These are phyloP conservation scores for Penicillium angulare DNA, from an alignment of 495 filamentous ascomycete species.

Conservation along the genomic window DNA sequence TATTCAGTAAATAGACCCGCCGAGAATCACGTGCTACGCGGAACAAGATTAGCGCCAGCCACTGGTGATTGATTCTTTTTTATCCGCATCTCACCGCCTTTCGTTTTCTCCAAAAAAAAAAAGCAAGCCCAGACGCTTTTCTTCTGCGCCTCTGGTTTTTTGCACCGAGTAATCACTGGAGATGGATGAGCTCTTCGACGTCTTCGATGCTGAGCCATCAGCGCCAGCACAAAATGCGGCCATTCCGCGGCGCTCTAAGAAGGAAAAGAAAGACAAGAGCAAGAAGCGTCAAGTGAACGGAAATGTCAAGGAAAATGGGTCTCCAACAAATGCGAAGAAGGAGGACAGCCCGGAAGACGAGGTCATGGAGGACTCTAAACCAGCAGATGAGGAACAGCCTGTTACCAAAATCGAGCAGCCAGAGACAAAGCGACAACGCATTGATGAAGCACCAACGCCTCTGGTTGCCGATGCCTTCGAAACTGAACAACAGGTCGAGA, in stretches of 20 bases:
- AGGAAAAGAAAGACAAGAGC: conserved; percentile 51
- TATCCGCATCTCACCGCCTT: conserved; percentile 28
- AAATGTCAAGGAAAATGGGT: conserved; percentile 55
- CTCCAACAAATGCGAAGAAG: conserved; percentile 44
- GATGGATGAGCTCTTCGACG: conserved; percentile 84
- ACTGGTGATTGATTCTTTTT: neutral
- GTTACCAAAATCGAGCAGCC: conserved; percentile 41
- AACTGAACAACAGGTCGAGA: conserved; percentile 90
- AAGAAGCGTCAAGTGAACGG: conserved; percentile 86
- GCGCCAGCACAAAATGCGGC: conserved; percentile 28
- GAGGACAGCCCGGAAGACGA: conserved; percentile 30
- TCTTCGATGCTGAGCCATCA: conserved; percentile 70
- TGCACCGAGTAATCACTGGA: conserved; percentile 14
- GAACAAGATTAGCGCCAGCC: neutral
- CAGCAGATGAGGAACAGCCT: conserved; percentile 29
- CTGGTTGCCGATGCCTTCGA: conserved; percentile 92
- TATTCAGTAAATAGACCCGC: too few relatives aligned
- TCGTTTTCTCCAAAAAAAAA: conserved; percentile 35
- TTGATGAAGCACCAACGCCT: conserved; percentile 70
- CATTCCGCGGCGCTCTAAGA: conserved; percentile 42
- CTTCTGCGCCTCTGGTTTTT: conserved; percentile 13
- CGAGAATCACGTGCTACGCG: neutral
- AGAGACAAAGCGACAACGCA: conserved; percentile 71
- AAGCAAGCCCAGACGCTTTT: conserved; percentile 18
- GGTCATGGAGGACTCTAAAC: conserved; percentile 11